Base-by-base conservation (phyloP, 176 grass and related monocot species). In the Carex myosuroides region DNA sequence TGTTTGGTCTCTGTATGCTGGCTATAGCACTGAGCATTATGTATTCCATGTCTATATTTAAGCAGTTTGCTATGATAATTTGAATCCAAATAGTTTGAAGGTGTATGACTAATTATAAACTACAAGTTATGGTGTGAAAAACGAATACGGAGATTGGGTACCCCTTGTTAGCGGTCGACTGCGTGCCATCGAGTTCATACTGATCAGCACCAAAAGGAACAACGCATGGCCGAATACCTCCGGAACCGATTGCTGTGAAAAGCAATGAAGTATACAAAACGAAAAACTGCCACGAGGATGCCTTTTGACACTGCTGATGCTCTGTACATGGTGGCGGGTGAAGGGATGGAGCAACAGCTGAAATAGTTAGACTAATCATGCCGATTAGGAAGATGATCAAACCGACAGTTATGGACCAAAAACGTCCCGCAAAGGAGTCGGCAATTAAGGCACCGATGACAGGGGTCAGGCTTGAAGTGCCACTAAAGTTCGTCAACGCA, bases 131-230 rank as follows among this genome's bases (percentile, higher is more conserved):
- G 71, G 10, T 75, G 44, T 75, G 22, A 39, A 10, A 8, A 20
- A 46, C 0, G 16, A 13, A 22, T 75, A 53, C 1, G 7, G n/a
- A 54, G 72, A 50, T 30, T 76, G 13, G 13, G 32, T 76, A 86
- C 83, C 85, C 75, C 78, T 81, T 83, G 20, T 78, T 73, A 54
- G 69, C 82, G 64, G 82, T 71, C 1, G 71, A 73, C 1, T 84
- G 77, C 33, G 1, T 64, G 6, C 76, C 65, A 10, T 77, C 10
- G 17, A 16, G 83, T 1, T 52, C 83, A 48, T 88, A 81, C 84
- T 93, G 91, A 82, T 93, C 91, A 46, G 91, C 88, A 9, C 91
- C 91, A 71, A 90, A 93, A 12, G 88, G 84, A 64, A 88, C 86
- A 16, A 93, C 91, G 70, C 91, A 93, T 3, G 91, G 91, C 0